Percentiles rank a stretch among this genome's conserved stretches.
phyloP scores from a whole-genome alignment of 306 rosid species.

The Carpinus viminea region DNA sequence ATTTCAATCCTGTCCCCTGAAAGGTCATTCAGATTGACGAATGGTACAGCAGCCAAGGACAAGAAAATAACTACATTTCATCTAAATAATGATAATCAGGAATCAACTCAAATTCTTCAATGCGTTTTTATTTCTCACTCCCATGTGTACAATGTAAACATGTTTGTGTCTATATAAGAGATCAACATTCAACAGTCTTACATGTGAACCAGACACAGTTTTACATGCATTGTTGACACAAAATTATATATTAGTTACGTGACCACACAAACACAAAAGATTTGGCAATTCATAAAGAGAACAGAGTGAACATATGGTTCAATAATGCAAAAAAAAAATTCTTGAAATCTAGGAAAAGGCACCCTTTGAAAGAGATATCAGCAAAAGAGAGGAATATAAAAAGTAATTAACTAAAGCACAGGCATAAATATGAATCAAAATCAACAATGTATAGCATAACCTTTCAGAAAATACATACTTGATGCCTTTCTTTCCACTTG shows the following conservation, averaged over 20 bases:
- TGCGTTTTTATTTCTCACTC: neutral
- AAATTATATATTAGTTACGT: neutral
- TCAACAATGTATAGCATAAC: neutral
- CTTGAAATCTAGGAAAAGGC: neutral
- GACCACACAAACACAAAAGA: neutral
- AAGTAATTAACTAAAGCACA: constrained; percentile 6
- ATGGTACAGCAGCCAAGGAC: neutral
- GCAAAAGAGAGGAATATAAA: neutral
- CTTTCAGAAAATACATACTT: constrained; percentile 46
- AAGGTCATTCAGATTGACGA: neutral
- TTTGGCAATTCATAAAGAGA: neutral
- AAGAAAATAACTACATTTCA: neutral
- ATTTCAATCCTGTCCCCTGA: neutral
- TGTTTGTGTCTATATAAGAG: neutral
- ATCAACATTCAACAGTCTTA: neutral
- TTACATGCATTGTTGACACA: neutral
- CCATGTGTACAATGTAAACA: neutral
- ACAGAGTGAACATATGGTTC: neutral
- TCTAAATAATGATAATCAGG: neutral
- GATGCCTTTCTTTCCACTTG: constrained; percentile 96
- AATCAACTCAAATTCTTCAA: neutral
- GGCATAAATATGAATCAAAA: neutral
- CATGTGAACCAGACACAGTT: neutral
- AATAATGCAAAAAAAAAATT: neutral
- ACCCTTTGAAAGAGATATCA: neutral